These are phyloP conservation scores for Mitragyna speciosa DNA, from an alignment of 257 asterid species.

Conservation along the genomic window DNA sequence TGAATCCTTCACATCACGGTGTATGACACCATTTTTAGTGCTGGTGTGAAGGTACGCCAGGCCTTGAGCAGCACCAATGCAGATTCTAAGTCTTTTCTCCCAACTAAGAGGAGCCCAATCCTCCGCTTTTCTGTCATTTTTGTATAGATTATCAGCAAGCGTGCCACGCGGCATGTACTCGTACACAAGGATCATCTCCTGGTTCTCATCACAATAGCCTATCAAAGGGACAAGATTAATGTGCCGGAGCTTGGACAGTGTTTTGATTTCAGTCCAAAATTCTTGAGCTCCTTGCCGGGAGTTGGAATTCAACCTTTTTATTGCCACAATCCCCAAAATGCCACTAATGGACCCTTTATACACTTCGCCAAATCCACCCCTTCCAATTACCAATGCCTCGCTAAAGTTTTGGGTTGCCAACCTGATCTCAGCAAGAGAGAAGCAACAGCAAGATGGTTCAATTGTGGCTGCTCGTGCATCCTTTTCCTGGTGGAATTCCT, in stretches of 20 bases:
- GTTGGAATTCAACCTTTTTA: slow-evolving; percentile 21
- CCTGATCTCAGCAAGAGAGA: slow-evolving; percentile 5
- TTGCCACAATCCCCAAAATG: slow-evolving; percentile 14
- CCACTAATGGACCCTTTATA: slow-evolving; percentile 16
- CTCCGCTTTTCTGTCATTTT: not conserved
- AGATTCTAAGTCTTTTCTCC: slow-evolving; percentile 24
- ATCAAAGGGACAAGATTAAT: slow-evolving; percentile 24
- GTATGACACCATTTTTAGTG: slow-evolving; percentile 14
- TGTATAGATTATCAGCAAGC: slow-evolving; percentile 27
- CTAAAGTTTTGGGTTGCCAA: slow-evolving; percentile 22
- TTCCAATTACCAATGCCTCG: slow-evolving; percentile 17
- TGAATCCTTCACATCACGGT: slow-evolving; percentile 31
- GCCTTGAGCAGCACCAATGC: slow-evolving; percentile 36
- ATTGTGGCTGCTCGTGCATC: not conserved
- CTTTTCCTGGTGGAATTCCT: not conserved
- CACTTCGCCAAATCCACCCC: slow-evolving; percentile 23
- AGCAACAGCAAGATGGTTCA: not conserved
- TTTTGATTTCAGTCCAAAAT: slow-evolving; percentile 28
- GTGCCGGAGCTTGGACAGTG: slow-evolving; percentile 26
- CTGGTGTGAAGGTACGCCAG: slow-evolving; percentile 26
- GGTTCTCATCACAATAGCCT: slow-evolving; percentile 21
- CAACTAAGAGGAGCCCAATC: slow-evolving; percentile 17
- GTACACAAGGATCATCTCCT: slow-evolving; percentile 24
- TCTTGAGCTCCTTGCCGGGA: slow-evolving; percentile 27
- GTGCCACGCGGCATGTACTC: slow-evolving; percentile 25